Evolutionary conservation across 2,329 filamentous ascomycete genomes (phyloP).

Genomic region (Hirsutella minnesotensis): DNA sequence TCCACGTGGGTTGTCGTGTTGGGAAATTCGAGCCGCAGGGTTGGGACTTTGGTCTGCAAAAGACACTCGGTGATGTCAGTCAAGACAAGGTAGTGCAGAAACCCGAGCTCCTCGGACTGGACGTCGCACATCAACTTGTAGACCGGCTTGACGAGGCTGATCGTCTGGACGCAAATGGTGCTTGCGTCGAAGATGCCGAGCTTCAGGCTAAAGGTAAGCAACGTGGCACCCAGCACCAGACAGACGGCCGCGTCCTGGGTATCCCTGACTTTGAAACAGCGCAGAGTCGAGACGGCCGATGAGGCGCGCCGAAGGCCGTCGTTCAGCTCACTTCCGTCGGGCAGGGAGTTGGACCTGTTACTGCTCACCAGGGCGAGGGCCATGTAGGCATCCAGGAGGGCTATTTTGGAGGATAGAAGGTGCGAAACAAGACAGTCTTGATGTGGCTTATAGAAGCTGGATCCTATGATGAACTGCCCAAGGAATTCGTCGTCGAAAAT

Average conservation of each 20-base stretch:
- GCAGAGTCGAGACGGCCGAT: constrained; percentile 7
- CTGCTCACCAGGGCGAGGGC: constrained; percentile 4
- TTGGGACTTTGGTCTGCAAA: constrained; percentile 10
- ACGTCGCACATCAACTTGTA: constrained; percentile 4
- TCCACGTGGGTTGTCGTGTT: constrained; percentile 8
- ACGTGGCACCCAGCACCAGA: constrained; percentile 8
- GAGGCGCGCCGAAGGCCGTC: constrained; percentile 9
- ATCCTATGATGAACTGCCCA: constrained; percentile 9
- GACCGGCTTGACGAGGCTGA: constrained; percentile 9
- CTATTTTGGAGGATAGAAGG: not conserved
- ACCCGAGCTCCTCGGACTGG: constrained; percentile 1
- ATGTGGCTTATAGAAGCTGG: constrained; percentile 10
- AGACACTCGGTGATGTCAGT: constrained; percentile 14
- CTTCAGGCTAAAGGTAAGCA: constrained; percentile 10
- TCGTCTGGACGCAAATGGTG: constrained; percentile 9
- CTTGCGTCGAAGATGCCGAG: constrained; percentile 5
- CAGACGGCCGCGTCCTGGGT: constrained; percentile 7
- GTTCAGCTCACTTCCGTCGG: constrained; percentile 1
- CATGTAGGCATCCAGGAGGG: not conserved
- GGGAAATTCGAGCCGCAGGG: constrained; percentile 8
- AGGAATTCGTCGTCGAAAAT: constrained; percentile 7
- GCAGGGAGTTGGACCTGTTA: not conserved
- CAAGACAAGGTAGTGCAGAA: constrained; percentile 9
- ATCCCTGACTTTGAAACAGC: constrained; percentile 5
- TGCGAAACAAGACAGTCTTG: constrained; percentile 8